These are phyloP conservation scores for Suhomyces wounanorum DNA, from an alignment of 1,139 yeast genomes.

Conservation along the genomic window DNA sequence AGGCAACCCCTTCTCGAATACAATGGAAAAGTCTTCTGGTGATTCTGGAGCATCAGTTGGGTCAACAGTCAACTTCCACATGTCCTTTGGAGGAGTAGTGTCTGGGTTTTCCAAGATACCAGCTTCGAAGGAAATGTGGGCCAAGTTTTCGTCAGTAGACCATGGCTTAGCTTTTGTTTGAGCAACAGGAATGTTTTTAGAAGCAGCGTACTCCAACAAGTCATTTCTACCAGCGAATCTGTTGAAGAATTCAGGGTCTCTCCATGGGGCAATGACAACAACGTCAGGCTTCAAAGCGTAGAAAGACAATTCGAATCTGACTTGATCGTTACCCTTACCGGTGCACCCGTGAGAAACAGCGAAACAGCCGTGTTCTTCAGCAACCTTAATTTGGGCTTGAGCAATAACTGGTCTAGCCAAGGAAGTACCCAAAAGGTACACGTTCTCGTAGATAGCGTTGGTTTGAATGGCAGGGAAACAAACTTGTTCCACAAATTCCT, in stretches of 20 bases:
- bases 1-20: constrained; percentile 86
- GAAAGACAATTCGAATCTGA: constrained; percentile 93
- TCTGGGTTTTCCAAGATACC: constrained; percentile 98
- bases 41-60: constrained; percentile 92
- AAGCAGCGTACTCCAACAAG: constrained; percentile 88
- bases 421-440: constrained; percentile 93
- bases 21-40: constrained; percentile 86
- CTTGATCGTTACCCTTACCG: constrained; percentile 99
- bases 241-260: constrained; percentile 91
- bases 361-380: constrained; percentile 95
- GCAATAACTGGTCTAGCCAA: constrained; percentile 98
- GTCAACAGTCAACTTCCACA: constrained; percentile 98
- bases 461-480: constrained; percentile 96
- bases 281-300: constrained; percentile 98
- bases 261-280: constrained; percentile 97
- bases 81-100: constrained; percentile 98
- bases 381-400: constrained; percentile 95
- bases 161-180: constrained; percentile 99
- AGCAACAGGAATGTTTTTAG: constrained; percentile 87
- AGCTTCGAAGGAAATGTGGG: constrained; percentile 98
- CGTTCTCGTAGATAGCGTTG: constrained; percentile 96
- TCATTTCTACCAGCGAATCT: constrained; percentile 98
- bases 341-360: constrained; percentile 99
- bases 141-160: constrained; percentile 99
- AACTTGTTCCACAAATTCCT: constrained; percentile 90